A percentile compares a stretch with the other conserved stretches of the same genome.
Conservation (phyloP, 805 yeast genomes). For the Yarrowia bubula region DNA sequence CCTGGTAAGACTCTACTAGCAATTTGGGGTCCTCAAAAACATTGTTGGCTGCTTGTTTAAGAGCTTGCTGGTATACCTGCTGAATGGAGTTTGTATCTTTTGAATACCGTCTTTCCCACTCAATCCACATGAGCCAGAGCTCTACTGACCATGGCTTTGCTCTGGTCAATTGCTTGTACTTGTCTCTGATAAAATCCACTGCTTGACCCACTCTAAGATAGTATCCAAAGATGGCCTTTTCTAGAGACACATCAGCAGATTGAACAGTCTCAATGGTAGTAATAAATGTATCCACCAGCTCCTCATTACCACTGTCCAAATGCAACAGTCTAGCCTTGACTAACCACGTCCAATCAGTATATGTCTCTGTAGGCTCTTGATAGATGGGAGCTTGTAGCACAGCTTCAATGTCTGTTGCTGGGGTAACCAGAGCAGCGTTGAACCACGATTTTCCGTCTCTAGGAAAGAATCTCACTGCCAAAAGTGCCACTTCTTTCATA, state of each 20-base stretch:
- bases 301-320: not conserved
- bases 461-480: not conserved
- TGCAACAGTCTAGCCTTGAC: not conserved
- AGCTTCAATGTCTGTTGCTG: not conserved
- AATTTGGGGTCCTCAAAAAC: not conserved
- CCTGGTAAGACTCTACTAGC: conserved; percentile 5
- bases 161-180: conserved; percentile 1
- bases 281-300: not conserved
- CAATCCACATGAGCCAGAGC: conserved; percentile 6
- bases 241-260: not conserved
- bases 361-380: not conserved
- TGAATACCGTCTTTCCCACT: conserved; percentile 20
- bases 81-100: conserved; percentile 19
- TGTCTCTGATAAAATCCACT: not conserved
- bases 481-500: conserved; percentile 4
- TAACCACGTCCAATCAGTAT: conserved; percentile 6
- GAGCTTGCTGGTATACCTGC: conserved; percentile 15
- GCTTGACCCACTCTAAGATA: not conserved
- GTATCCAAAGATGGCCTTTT: conserved; percentile 8
- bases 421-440: not conserved
- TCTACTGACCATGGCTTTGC: not conserved
- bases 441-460: conserved; percentile 19
- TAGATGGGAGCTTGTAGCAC: conserved; percentile 1
- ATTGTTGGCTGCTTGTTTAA: not conserved
- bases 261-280: not conserved